phyloP scores from a whole-genome alignment of 495 filamentous ascomycete species.

The Chaetomium tenue region DNA sequence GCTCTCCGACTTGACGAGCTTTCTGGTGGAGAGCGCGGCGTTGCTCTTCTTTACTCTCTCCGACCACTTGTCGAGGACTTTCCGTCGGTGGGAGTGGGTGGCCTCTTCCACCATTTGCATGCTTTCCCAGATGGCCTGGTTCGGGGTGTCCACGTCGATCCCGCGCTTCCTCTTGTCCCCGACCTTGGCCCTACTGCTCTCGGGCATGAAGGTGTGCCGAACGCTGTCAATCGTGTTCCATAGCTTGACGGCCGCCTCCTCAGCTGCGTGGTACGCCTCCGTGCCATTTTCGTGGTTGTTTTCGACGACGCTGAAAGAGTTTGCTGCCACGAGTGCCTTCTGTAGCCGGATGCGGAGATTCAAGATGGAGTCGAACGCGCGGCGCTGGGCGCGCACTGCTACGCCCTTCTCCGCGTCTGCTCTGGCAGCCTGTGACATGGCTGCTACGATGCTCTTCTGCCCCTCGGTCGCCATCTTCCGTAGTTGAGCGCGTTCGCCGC shows the following conservation, averaged over 20 bases:
- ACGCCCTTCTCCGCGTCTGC: slow-evolving; percentile 79
- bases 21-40: slow-evolving; percentile 47
- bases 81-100: slow-evolving; percentile 49
- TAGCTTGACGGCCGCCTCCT: slow-evolving; percentile 80
- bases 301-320: slow-evolving; percentile 62
- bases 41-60: slow-evolving; percentile 48
- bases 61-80: slow-evolving; percentile 68
- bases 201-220: slow-evolving; percentile 53
- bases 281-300: slow-evolving; percentile 31
- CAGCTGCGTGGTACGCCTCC: slow-evolving; percentile 68
- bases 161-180: slow-evolving; percentile 59
- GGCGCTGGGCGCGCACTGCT: slow-evolving; percentile 79
- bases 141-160: slow-evolving; percentile 51
- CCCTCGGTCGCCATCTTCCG: slow-evolving; percentile 69
- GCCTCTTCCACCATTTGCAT: slow-evolving; percentile 65
- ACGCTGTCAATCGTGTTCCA: slow-evolving; percentile 81
- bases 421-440: slow-evolving; percentile 69
- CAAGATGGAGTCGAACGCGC: slow-evolving; percentile 80
- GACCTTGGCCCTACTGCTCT: slow-evolving; percentile 33
- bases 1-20: slow-evolving; percentile 51
- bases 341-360: slow-evolving; percentile 87
- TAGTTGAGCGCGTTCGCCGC: slow-evolving; percentile 42
- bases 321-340: slow-evolving; percentile 78
- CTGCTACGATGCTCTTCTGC: slow-evolving; percentile 64
- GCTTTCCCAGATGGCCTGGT: slow-evolving; percentile 66